Evolutionary conservation across 768 basidiomycete species (phyloP).

Genomic region (Candolleomyces eurysporus): DNA sequence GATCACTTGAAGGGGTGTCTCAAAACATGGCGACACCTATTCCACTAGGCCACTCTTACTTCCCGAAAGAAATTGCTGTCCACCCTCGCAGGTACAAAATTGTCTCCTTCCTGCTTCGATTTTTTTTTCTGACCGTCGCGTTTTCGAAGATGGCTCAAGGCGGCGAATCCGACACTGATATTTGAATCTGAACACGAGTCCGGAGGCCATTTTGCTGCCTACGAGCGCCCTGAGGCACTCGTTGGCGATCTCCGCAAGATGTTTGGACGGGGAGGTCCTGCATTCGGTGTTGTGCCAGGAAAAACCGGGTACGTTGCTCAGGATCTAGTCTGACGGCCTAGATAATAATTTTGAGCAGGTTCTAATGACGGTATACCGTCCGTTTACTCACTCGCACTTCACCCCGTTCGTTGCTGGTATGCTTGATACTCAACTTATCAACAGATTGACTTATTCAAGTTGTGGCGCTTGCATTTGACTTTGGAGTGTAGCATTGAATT

Average conservation of each 20-base stretch:
- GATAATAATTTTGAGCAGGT: too few species aligned
- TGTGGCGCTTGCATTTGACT: too few species aligned
- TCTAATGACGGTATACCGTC: too few species aligned
- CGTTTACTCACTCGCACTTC: too few species aligned
- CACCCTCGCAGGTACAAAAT: neutral
- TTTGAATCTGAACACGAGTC: constrained; percentile 45
- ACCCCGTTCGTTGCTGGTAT: too few species aligned
- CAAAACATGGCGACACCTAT: constrained; percentile 21
- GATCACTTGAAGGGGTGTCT: neutral
- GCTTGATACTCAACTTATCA: too few species aligned
- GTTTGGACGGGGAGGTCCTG: constrained; percentile 52
- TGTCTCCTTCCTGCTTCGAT: constrained; percentile 19
- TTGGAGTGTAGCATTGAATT: too few species aligned
- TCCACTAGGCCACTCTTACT: constrained; percentile 49
- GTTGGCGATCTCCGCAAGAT: constrained; percentile 52
- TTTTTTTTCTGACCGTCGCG: too few species aligned
- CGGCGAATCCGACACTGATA: constrained; percentile 30
- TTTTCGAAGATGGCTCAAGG: constrained; percentile 39
- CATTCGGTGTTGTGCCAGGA: constrained; percentile 45
- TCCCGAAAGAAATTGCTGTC: constrained; percentile 45
- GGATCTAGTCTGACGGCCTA: too few species aligned
- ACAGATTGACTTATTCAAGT: too few species aligned
- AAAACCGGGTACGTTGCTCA: constrained; percentile 35
- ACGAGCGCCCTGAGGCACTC: constrained; percentile 47
- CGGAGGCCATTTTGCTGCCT: constrained; percentile 61